Percentiles rank a stretch among this genome's conserved stretches.
These are phyloP conservation scores for Rhinocladiella mackenziei DNA, from an alignment of 2,329 filamentous ascomycete species.

Conservation along the genomic window DNA sequence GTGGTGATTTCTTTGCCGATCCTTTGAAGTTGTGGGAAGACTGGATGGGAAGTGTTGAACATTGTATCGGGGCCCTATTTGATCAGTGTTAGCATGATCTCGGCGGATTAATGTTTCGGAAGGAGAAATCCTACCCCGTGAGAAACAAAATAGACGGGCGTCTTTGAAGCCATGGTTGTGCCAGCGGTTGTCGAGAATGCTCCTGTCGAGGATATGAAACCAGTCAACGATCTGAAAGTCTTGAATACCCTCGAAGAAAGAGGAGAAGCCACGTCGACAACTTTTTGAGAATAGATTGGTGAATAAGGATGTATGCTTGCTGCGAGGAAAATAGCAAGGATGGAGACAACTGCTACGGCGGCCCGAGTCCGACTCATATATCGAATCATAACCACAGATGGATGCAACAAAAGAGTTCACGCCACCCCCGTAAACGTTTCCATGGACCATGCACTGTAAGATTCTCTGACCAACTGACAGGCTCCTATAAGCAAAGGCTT, in stretches of 20 bases:
- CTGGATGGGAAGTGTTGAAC: slow-evolving; percentile 65
- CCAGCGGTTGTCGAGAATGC: background rate
- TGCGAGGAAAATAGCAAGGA: slow-evolving; percentile 6
- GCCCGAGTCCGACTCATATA: too few species aligned
- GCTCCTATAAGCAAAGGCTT: too few species aligned
- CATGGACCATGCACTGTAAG: too few species aligned
- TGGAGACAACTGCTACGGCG: slow-evolving; percentile 2
- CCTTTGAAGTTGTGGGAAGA: slow-evolving; percentile 58
- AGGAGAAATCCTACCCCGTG: slow-evolving; percentile 38
- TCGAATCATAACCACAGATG: too few species aligned
- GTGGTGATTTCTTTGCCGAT: slow-evolving; percentile 68
- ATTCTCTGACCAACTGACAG: too few species aligned
- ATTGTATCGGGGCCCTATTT: slow-evolving; percentile 56
- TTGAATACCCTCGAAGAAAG: background rate
- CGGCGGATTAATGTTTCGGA: background rate
- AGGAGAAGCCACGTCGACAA: slow-evolving; percentile 7
- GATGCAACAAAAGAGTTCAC: too few species aligned
- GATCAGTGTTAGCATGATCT: background rate
- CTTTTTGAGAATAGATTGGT: background rate
- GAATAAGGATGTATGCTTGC: slow-evolving; percentile 3
- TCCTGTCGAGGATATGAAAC: background rate
- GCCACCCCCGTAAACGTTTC: too few species aligned
- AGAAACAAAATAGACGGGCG: slow-evolving; percentile 52
- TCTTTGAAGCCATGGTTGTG: slow-evolving; percentile 26
- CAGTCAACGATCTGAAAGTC: slow-evolving; percentile 1